Base-by-base conservation (phyloP, 371 early-diverging fungal genomes). In the Dinochytrium kinnereticum region DNA sequence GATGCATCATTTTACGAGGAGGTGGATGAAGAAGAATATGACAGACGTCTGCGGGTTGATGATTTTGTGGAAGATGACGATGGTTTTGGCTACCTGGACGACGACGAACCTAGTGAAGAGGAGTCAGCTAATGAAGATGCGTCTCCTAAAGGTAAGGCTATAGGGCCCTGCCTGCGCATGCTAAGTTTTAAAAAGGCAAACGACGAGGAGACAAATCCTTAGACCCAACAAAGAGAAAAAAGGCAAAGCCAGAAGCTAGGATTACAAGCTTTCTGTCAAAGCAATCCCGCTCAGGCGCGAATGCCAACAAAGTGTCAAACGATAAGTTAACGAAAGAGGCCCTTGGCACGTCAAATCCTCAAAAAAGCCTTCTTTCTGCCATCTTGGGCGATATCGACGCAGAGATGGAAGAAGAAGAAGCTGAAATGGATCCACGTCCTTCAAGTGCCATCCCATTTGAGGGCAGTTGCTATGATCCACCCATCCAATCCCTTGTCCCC, bases 31-130 rank as follows among this genome's bases (percentile, higher is more conserved):
- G 37, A 31, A 61, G 61, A 61, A 34, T 61, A 33, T 37, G 61
- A 10, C 31, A 7, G 61, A 31, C 30, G 61, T 3, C 7, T 7
- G 15, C 10, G 17, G 3, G 5, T 61, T 87, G 90, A 92, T 37
- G 90, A 94, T 59, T 95, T 95, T 84, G 91, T 93, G 2, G 91
- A 88, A 34, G 93, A 93, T 74, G 96, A 93, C 73, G 94, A 97
- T 70, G 91, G 91, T n/a, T 84, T 84, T 7, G 95, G 93, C 19
- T 93, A 94, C 61, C 85, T 86, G n/a, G 94, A 92, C 70, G 89
- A 90, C 37, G 90, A 91, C 53, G 86, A 74, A 19, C 28, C 57
- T 17, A 30, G 30, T 26, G 74, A 76, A 15, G 77, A 78, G n/a
- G 71, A n/a, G n/a, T n/a, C n/a, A n/a, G n/a, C n/a, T n/a, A n/a